phyloP scores from a whole-genome alignment of 176 grass and related monocot genomes.

The Hordeum marinum region DNA sequence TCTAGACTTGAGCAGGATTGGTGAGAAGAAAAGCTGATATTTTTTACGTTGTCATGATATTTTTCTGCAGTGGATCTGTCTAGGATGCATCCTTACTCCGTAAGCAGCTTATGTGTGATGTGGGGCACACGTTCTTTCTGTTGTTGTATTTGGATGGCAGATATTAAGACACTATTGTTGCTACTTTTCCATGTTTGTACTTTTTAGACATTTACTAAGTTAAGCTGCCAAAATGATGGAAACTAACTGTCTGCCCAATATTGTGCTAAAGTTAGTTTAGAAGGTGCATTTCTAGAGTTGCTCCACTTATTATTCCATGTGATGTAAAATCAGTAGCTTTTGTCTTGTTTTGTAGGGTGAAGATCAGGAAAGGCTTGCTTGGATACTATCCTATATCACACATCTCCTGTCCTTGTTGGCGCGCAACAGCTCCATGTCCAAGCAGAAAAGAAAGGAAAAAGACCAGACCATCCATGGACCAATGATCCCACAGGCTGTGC shows the following conservation, averaged over 20 bases:
- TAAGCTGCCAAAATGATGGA: neutral
- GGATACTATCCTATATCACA: conserved; percentile 75
- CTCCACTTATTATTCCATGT: neutral
- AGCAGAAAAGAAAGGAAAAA: conserved; percentile 16
- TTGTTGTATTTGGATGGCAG: neutral
- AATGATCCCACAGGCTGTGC: conserved; percentile 40
- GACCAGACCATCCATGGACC: conserved; percentile 8
- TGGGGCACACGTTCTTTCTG: neutral
- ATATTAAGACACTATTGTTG: neutral
- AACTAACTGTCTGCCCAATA: neutral
- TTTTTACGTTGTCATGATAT: neutral
- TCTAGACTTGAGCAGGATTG: neutral
- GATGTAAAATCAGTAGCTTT: conserved; percentile 18
- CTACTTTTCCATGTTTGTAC: neutral
- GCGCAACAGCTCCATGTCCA: conserved; percentile 18
- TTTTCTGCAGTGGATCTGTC: neutral
- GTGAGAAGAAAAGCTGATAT: neutral
- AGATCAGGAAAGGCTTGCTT: conserved; percentile 61
- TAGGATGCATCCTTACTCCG: neutral
- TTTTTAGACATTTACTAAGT: neutral
- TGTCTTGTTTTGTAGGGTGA: conserved; percentile 42
- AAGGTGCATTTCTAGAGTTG: neutral
- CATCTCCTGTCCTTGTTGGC: conserved; percentile 68
- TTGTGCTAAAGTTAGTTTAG: neutral
- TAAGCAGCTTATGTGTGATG: neutral